Base-by-base conservation (phyloP, 768 basidiomycete species). In the Gymnopilus dilepis region DNA sequence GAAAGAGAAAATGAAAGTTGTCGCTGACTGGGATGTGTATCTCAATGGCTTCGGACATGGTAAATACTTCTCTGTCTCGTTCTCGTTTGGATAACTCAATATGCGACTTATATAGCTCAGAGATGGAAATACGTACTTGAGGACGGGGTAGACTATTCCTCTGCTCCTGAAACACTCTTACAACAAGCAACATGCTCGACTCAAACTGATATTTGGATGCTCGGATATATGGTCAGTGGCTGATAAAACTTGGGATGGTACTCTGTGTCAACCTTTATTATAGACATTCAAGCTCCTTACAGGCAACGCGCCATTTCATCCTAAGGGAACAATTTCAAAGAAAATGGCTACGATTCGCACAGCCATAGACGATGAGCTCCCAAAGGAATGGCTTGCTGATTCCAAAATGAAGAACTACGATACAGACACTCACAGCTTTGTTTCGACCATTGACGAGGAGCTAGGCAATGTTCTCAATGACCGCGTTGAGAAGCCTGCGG, bases 201-300 rank as follows among this genome's bases (percentile, higher is more conserved):
- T 26, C 42, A 63, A 56, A 65, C 67, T 45, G 67, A 68, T 47
- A 65, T 68, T 15, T 65, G 67, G 64, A 63, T 61, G 59, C 47
- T 65, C 8, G 64, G 64, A 41, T 51, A 19, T 33, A 41, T 63
- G 54, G 67, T 65, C 48, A n/a, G 59, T 56, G 40, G 2, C 12
- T 8, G 12, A 8, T 31, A 24, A 15, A 34, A 22, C 6, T 8
- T 43, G 24, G 2, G 15, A n/a, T 58, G 1, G 5, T 31, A 17
- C 22, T 13, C 40, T 15, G 28, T 22, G 8, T 34, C 6, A 34
- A 24, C 31, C 26, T 3, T 45, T 28, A 51, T 17, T 11, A 9
- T 37, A 61, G 64, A 59, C 58, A 45, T 58, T 65, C 52, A 48
- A 41, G 2, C 56, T 65, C 6, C 37, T 62, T 7, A 59, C 60